Base-by-base conservation (phyloP, 495 filamentous ascomycete species). In the Hamigera avellanea region DNA sequence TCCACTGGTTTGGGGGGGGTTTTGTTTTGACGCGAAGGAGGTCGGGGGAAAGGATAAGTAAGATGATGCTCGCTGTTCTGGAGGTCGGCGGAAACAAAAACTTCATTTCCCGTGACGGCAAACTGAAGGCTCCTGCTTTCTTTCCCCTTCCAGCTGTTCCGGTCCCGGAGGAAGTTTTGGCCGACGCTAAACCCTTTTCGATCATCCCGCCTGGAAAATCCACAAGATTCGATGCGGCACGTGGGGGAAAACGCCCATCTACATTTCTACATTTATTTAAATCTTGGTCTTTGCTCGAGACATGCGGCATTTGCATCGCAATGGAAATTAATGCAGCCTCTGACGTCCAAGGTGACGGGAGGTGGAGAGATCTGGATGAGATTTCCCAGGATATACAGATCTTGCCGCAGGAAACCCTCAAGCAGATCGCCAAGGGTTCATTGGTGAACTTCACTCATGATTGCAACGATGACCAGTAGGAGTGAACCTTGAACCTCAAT, bases 371-470 rank as follows among this genome's bases (percentile, higher is more conserved):
- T n/a, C 58, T 68, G 52, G 57, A 64, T 33, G 48, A 45, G 9
- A 52, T 68, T 32, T 41, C 52, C 15, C 51, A 53, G 35, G 46
- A 50, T 41, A 53, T 64, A 50, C 53, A 65, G 50, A 40, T 66
- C 33, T 21, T 65, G 23, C 41, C 64, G 6, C 56, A 61, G 35
- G 50, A 58, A 18, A 58, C 49, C 13, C 45, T 68, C 37, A 38
- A 46, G 36, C 45, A 57, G 31, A 57, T 68, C 35, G 45, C 52
- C 37, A 63, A 59, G 48, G 62, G 64, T 3, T 52, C 54, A 23
- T 44, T 68, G 32, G 55, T 55, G 21, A 53, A 58, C 37, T 66
- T 65, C 29, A 52, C 51, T 1, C 33, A 40, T 31, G 45, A 49
- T 33, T 62, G 56, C 39, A 47, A 56, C 15, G 51, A 68, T 40